Conservation (phyloP, 2,329 filamentous ascomycete species). For the Xylaria sp. region DNA sequence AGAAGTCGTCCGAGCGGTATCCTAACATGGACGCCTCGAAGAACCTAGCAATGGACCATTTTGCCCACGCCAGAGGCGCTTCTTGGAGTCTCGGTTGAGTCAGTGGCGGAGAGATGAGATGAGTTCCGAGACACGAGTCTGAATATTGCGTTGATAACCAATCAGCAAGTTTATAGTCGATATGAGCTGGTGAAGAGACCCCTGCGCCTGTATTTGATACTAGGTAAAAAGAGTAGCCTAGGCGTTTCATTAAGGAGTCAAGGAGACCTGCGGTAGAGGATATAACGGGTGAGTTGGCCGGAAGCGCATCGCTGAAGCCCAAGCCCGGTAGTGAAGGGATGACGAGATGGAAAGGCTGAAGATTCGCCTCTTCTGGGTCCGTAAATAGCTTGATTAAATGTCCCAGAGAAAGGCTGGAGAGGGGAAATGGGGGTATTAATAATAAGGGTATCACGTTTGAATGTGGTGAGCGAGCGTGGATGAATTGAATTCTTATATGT, state of each 20-base stretch:
- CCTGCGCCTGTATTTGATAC: slow-evolving; percentile 65
- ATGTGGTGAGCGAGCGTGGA: slow-evolving; percentile 68
- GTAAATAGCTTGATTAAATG: slow-evolving; percentile 67
- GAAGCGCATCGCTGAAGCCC: slow-evolving; percentile 73
- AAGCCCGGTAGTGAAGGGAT: slow-evolving; percentile 73
- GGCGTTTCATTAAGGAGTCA: slow-evolving; percentile 67
- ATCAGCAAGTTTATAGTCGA: slow-evolving; percentile 64
- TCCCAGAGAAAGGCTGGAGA: slow-evolving; percentile 69
- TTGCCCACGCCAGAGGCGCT: slow-evolving; percentile 62
- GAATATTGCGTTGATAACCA: slow-evolving; percentile 60
- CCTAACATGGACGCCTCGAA: slow-evolving; percentile 64
- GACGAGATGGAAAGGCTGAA: slow-evolving; percentile 72
- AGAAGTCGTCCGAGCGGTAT: slow-evolving; percentile 65
- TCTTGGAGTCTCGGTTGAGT: slow-evolving; percentile 58
- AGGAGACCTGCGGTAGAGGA: slow-evolving; percentile 66
- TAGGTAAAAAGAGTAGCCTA: slow-evolving; percentile 70
- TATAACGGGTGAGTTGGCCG: slow-evolving; percentile 61
- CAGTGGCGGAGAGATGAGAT: slow-evolving; percentile 70
- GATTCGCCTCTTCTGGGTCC: slow-evolving; percentile 59
- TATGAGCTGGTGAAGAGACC: slow-evolving; percentile 57
- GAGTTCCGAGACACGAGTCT: slow-evolving; percentile 67
- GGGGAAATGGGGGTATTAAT: slow-evolving; percentile 73
- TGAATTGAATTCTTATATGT: slow-evolving; percentile 70
- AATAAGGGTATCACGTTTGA: slow-evolving; percentile 70
- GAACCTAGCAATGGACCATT: slow-evolving; percentile 65